Base-by-base conservation (phyloP, 23 red algal genomes). In the Gracilaria caudata region DNA sequence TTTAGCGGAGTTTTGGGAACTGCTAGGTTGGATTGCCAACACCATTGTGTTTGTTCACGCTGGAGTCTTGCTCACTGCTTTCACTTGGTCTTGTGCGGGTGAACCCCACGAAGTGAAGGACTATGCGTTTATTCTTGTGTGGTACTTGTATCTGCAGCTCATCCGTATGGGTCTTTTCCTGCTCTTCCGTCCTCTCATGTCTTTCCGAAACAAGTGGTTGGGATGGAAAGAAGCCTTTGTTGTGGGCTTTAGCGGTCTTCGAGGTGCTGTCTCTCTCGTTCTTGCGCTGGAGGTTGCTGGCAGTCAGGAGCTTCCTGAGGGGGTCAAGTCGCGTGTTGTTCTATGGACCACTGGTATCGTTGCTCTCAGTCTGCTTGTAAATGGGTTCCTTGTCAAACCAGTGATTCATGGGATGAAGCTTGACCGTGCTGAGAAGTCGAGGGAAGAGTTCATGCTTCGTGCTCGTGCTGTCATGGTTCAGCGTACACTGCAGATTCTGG, bases 31-130 rank as follows among this genome's bases (percentile, higher is more conserved):
- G 81, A 88, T 98, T 51, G 92, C 92, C n/a, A 98, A 98, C 64
- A 93, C 91, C 25, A 94, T 98, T 86, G 96, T 94, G 7, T 98
- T 98, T 57, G 79, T 92, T 1, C 94, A 98, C 76, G 86, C 96
- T 0, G 96, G 96, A n/a, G 88, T 98, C 9, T 56, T 98, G 40
- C 92, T 93, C 14, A 73, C 88, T 33, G 89, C 84, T 13, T 98
- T 88, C n/a, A 96, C 58, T n/a, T 96, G 94, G 86, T 92, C 92
- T 39, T 98, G 90, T 75, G 85, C 83, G 73, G 92, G 89, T 49
- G 82, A 37, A 30, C 89, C 90, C 11, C 63, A 88, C 51, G 49
- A 77, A 28, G 65, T 72, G 43, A 33, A 40, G 21, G 91, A 95
- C 81, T 90, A 94, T 53, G 26, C 85, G 20, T 93, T 65, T 29